Conservation (phyloP, 1,284 basidiomycete genomes). For the Phellinidium pouzarii region DNA sequence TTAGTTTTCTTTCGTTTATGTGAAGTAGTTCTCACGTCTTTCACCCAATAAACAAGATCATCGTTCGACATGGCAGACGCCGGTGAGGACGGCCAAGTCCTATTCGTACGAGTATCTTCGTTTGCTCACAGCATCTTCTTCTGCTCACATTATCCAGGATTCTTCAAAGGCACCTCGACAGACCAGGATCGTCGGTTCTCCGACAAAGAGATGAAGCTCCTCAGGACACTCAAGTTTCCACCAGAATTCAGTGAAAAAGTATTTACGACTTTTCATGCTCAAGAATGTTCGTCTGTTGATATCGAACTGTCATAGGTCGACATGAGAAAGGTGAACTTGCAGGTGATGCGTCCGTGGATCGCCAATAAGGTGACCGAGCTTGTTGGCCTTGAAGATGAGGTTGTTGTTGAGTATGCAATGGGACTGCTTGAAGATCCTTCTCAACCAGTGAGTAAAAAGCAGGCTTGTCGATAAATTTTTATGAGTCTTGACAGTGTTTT, state of each 20-base stretch:
- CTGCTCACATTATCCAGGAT: slow-evolving; percentile 39
- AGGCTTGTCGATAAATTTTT: too few species aligned
- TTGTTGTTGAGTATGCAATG: slow-evolving; percentile 94
- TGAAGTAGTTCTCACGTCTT: too few species aligned
- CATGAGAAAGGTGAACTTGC: slow-evolving; percentile 89
- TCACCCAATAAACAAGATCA: too few species aligned
- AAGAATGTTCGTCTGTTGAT: not conserved
- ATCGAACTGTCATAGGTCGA: slow-evolving; percentile 57
- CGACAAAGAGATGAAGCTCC: slow-evolving; percentile 88
- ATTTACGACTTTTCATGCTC: not conserved
- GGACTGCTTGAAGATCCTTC: slow-evolving; percentile 83
- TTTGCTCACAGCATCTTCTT: not conserved
- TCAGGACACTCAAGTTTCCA: slow-evolving; percentile 88
- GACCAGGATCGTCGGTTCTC: slow-evolving; percentile 88
- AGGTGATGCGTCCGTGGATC: slow-evolving; percentile 90
- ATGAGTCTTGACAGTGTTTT: not conserved
- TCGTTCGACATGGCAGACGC: slow-evolving; percentile 12
- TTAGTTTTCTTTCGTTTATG: too few species aligned
- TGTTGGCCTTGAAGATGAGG: slow-evolving; percentile 93
- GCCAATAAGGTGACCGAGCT: slow-evolving; percentile 86
- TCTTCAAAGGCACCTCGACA: slow-evolving; percentile 82
- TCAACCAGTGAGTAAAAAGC: slow-evolving; percentile 54
- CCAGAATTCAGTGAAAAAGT: slow-evolving; percentile 86
- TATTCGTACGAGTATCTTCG: slow-evolving; percentile 5
- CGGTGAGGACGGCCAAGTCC: slow-evolving; percentile 7